Conservation (phyloP, 1,284 basidiomycete species). For the Hymenochaete sp. region DNA sequence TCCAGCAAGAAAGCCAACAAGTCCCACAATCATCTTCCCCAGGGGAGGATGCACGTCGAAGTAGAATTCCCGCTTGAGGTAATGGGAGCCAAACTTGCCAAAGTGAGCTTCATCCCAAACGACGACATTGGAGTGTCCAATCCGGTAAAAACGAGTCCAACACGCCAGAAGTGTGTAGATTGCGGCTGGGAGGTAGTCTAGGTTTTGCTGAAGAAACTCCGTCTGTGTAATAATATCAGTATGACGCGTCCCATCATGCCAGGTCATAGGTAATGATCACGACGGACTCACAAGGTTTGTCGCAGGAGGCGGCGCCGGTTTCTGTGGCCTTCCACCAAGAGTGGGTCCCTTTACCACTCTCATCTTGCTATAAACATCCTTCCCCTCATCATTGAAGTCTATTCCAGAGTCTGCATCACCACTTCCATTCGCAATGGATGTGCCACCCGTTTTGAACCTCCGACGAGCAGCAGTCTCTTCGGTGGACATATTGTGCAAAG, state of each 20-base stretch:
- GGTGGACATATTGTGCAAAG: conserved; percentile 54
- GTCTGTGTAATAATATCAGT: conserved; percentile 35
- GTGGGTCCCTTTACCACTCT: conserved; percentile 39
- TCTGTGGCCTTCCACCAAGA: conserved; percentile 52
- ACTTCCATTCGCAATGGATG: conserved; percentile 16
- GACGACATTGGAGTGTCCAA: conserved; percentile 81
- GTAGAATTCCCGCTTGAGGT: conserved; percentile 93
- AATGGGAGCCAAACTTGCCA: conserved; percentile 95
- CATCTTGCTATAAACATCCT: conserved; percentile 65
- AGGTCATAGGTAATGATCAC: conserved; percentile 16
- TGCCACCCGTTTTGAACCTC: conserved; percentile 38
- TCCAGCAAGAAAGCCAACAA: conserved; percentile 85
- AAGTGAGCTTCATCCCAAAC: conserved; percentile 99
- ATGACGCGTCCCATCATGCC: conserved; percentile 9
- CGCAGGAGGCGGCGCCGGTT: conserved; percentile 55
- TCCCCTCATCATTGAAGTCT: conserved; percentile 50
- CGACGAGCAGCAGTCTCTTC: conserved; percentile 64
- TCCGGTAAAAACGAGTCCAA: conserved; percentile 91
- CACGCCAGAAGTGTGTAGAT: conserved; percentile 91
- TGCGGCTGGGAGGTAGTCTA: conserved; percentile 73
- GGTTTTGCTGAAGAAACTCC: conserved; percentile 76
- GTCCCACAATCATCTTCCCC: conserved; percentile 97
- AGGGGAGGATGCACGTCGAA: conserved; percentile 97
- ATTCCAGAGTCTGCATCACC: conserved; percentile 24
- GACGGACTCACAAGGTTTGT: conserved; percentile 56